Evolutionary conservation across 768 basidiomycete genomes (phyloP).

Genomic region (Cystobasidium tubakii): DNA sequence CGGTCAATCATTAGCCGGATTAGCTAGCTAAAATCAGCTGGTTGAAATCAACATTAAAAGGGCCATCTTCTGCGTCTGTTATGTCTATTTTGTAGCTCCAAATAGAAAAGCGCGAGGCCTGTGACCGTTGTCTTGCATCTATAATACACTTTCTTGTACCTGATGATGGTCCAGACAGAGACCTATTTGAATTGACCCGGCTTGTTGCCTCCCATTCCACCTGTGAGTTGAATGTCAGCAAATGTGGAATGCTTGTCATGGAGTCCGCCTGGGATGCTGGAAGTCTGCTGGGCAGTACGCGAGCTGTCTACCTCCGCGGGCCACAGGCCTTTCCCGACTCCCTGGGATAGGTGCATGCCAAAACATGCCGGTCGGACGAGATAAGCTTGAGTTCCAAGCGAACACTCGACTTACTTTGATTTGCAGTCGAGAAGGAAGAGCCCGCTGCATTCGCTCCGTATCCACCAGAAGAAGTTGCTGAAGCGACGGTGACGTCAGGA

Average conservation of each 20-base stretch:
- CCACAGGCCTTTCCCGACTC: too few species aligned
- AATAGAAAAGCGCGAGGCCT: not conserved
- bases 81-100: not conserved
- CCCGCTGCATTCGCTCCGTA: slow-evolving; percentile 20
- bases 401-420: slow-evolving; percentile 8
- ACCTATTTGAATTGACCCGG: slow-evolving; percentile 17
- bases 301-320: too few species aligned
- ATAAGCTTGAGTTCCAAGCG: not conserved
- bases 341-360: too few species aligned
- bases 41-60: not conserved
- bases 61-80: not conserved
- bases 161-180: not conserved
- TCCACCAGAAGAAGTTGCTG: slow-evolving; percentile 26
- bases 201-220: slow-evolving; percentile 13
- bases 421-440: slow-evolving; percentile 6
- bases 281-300: too few species aligned
- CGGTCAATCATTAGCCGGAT: slow-evolving; percentile 18
- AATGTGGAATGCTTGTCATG: too few species aligned
- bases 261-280: not conserved
- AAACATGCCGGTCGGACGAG: too few species aligned
- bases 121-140: too few species aligned
- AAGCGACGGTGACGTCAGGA: not conserved
- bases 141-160: too few species aligned
- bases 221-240: not conserved
- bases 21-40: too few species aligned